Conservation (phyloP, 768 basidiomycete genomes). For the Podaxis rugospora region DNA sequence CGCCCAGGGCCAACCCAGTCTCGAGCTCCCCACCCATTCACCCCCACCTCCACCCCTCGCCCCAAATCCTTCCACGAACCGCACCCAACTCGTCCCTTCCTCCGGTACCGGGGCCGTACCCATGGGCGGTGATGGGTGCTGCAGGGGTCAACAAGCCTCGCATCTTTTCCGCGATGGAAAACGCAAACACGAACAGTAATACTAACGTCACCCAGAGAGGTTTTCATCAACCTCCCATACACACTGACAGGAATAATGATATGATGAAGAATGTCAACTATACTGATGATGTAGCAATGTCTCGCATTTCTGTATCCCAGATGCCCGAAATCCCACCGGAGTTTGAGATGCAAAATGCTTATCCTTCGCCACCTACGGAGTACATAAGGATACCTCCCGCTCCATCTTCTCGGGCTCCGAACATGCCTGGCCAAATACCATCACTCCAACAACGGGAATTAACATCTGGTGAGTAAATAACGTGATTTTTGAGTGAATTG, state of each 20-base stretch:
- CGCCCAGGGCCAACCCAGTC: background rate
- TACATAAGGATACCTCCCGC: background rate
- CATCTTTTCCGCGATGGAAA: conserved; percentile 58
- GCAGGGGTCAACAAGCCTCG: conserved; percentile 44
- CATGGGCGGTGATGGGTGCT: conserved; percentile 18
- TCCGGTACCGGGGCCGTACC: conserved; percentile 18
- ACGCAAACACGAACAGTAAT: background rate
- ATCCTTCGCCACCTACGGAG: conserved; percentile 12
- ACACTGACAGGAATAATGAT: background rate
- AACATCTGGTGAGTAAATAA: conserved; percentile 2
- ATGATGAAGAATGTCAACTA: background rate
- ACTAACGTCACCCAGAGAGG: background rate
- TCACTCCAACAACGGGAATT: conserved; percentile 7
- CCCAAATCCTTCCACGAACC: conserved; percentile 5
- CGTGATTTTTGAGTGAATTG: background rate
- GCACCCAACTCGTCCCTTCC: background rate
- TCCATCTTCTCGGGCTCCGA: background rate
- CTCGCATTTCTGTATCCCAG: background rate
- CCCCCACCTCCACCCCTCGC: background rate
- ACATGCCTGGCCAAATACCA: background rate
- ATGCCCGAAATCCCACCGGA: background rate
- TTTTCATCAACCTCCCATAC: conserved; percentile 1
- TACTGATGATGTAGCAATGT: background rate
- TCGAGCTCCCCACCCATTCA: background rate
- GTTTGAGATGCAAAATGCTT: background rate